Percentiles rank a stretch among this genome's conserved stretches.
These are phyloP conservation scores for Apophysomyces trapeziformis DNA, from an alignment of 371 early-diverging fungal species.

Conservation along the genomic window DNA sequence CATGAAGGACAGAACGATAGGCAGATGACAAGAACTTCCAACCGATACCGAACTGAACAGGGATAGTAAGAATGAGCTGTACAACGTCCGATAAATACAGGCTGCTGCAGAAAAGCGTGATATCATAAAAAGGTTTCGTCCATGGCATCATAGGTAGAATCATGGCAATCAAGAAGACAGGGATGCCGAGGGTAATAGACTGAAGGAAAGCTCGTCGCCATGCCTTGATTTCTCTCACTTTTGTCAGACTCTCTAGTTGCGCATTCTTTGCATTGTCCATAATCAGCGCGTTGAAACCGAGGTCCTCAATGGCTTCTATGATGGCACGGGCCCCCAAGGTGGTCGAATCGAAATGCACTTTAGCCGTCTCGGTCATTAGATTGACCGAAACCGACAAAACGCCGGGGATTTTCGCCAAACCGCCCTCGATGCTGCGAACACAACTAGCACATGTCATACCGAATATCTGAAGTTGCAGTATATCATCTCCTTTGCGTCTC, in stretches of 20 bases:
- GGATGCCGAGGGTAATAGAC: slow-evolving; percentile 75
- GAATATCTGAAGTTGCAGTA: slow-evolving; percentile 75
- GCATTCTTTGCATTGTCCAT: slow-evolving; percentile 59
- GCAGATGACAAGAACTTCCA: slow-evolving; percentile 79
- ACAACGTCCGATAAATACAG: slow-evolving; percentile 63
- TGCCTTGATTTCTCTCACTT: slow-evolving; percentile 84
- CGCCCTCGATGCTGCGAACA: slow-evolving; percentile 76
- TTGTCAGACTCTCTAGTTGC: slow-evolving; percentile 89
- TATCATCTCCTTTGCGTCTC: slow-evolving; percentile 32
- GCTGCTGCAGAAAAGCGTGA: slow-evolving; percentile 54
- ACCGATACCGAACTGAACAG: slow-evolving; percentile 93
- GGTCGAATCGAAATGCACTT: slow-evolving; percentile 67
- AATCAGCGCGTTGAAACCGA: slow-evolving; percentile 89
- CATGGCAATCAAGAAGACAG: slow-evolving; percentile 88
- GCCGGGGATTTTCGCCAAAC: slow-evolving; percentile 62
- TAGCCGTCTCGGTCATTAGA: slow-evolving; percentile 74
- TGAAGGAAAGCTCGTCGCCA: slow-evolving; percentile 74
- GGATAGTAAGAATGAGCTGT: slow-evolving; percentile 73
- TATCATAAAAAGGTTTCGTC: slow-evolving; percentile 36
- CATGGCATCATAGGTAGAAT: slow-evolving; percentile 71
- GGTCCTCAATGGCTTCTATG: slow-evolving; percentile 75
- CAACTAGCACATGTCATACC: slow-evolving; percentile 93
- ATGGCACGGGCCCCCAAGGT: slow-evolving; percentile 78
- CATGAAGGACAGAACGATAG: slow-evolving; percentile 78
- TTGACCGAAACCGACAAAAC: slow-evolving; percentile 73